Conservation (phyloP, 768 basidiomycete species). For the Leccinum pellstonianum region DNA sequence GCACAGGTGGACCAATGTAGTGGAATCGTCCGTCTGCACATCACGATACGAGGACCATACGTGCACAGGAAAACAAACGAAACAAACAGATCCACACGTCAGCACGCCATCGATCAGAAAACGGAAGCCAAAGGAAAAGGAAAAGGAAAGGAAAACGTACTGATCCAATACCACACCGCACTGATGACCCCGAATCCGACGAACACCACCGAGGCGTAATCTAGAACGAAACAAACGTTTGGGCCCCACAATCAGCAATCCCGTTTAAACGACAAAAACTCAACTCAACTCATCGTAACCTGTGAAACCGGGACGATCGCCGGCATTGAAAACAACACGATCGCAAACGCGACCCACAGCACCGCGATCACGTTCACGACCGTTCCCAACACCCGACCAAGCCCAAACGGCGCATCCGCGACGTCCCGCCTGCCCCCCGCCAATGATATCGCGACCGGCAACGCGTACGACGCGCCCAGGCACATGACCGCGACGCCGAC, state of each 20-base stretch:
- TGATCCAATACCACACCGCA: conserved; percentile 58
- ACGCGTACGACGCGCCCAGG: conserved; percentile 59
- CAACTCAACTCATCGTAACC: conserved; percentile 44
- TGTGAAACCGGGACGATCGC: conserved; percentile 54
- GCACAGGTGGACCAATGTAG: conserved; percentile 44
- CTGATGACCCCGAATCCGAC: conserved; percentile 60
- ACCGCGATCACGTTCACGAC: conserved; percentile 52
- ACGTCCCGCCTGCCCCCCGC: conserved; percentile 43
- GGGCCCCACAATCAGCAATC: not conserved
- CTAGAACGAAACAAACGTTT: conserved; percentile 30
- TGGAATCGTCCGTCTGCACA: conserved; percentile 41
- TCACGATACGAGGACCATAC: not conserved
- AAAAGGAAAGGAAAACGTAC: conserved; percentile 25
- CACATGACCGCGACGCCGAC: conserved; percentile 67
- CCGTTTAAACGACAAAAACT: not conserved
- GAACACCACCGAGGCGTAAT: conserved; percentile 68
- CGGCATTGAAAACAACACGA: conserved; percentile 69
- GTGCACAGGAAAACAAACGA: too few species aligned
- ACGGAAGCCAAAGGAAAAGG: not conserved
- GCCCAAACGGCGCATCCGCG: conserved; percentile 47
- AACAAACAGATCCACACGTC: not conserved
- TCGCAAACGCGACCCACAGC: conserved; percentile 59
- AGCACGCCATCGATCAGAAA: not conserved
- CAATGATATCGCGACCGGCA: conserved; percentile 58
- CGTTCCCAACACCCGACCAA: conserved; percentile 45